A percentile compares a stretch with the other conserved stretches of the same genome.
Conservation (phyloP, 371 early-diverging fungal species). For the Mucor piriformis region DNA sequence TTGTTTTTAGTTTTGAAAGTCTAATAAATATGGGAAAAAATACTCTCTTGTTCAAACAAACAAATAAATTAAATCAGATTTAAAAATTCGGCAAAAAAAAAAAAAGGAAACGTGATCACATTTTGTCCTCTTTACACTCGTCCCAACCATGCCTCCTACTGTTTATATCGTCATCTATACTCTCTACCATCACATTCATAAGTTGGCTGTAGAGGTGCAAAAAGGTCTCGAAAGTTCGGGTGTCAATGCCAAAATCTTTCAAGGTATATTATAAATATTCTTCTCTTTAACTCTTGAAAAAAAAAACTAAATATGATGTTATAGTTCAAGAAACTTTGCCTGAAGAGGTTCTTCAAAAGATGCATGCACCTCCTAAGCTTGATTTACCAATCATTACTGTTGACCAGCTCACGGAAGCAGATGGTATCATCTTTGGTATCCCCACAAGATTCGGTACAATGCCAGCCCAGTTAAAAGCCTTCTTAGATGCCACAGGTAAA, state of each 20-base stretch:
- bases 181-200: slow-evolving; percentile 76
- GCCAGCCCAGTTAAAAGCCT: slow-evolving; percentile 78
- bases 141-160: slow-evolving; percentile 36
- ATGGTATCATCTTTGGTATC: slow-evolving; percentile 79
- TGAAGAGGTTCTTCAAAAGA: slow-evolving; percentile 66
- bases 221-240: slow-evolving; percentile 58
- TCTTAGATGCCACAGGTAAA: slow-evolving; percentile 73
- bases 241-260: slow-evolving; percentile 65
- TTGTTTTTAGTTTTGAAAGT: too few species aligned
- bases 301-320: too few species aligned
- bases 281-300: too few species aligned
- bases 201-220: slow-evolving; percentile 64
- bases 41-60: neutral
- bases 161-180: slow-evolving; percentile 72
- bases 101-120: too few species aligned
- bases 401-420: slow-evolving; percentile 63
- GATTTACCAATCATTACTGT: slow-evolving; percentile 67
- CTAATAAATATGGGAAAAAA: too few species aligned
- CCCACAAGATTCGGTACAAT: slow-evolving; percentile 65
- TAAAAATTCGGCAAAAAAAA: slow-evolving; percentile 7
- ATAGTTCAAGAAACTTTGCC: slow-evolving; percentile 68
- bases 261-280: too few species aligned
- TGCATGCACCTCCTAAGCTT: slow-evolving; percentile 68
- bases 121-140: too few species aligned
- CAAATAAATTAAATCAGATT: neutral